Conservation (phyloP, 331 rosid species). For the Acacia concinna region DNA sequence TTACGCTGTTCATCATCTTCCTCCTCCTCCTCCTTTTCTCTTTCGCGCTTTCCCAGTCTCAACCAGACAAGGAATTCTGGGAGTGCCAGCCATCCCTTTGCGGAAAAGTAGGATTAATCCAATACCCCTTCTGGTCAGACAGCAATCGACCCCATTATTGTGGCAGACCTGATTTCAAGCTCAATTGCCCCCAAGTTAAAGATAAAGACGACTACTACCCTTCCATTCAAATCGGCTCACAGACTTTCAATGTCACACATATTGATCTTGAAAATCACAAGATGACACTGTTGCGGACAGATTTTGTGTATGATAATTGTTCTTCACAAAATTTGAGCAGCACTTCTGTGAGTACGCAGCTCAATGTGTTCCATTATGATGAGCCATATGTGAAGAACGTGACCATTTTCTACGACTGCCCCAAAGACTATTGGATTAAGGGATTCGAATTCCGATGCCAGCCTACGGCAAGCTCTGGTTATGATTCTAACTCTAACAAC, state of each 20-base stretch:
- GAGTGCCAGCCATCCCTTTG: background rate
- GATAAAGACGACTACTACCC: background rate
- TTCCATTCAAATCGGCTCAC: slow-evolving; percentile 29
- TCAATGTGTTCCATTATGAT: background rate
- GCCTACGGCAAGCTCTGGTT: accelerated
- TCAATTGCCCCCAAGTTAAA: slow-evolving; percentile 21
- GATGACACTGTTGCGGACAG: slow-evolving; percentile 27
- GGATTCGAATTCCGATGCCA: background rate
- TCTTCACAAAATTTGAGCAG: background rate
- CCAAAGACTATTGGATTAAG: accelerated
- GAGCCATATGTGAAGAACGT: accelerated
- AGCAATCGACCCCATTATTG: background rate
- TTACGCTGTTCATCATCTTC: background rate
- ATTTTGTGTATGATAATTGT: slow-evolving; percentile 32
- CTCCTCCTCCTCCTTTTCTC: background rate
- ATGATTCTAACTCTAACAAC: no score
- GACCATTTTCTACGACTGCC: slow-evolving; percentile 5
- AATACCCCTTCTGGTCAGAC: background rate
- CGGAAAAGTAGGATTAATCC: background rate
- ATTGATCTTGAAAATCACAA: background rate
- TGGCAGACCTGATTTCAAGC: slow-evolving; percentile 15
- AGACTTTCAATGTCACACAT: background rate
- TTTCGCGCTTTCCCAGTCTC: background rate
- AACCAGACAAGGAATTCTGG: background rate
- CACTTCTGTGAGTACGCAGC: background rate